Evolutionary conservation across 208 protist genomes (phyloP), one percentile per base, ranked within the genome.

Genomic region (Novymonas esmeraldas): DNA sequence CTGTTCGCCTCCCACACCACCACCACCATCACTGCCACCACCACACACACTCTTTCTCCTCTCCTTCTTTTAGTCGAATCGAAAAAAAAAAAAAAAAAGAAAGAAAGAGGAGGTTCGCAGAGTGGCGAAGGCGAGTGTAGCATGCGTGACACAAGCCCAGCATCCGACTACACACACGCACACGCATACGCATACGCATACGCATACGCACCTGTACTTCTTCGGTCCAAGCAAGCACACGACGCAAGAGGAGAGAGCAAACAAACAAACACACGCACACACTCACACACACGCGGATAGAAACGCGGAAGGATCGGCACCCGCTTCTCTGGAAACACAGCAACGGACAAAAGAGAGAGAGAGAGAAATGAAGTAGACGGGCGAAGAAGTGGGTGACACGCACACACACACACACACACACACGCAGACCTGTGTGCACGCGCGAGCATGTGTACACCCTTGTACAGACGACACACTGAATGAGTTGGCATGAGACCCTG

Each of bases 61-160:
- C 34, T 22, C 2, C 7, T 59, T 22, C 0, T 45, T 11, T 59
- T 59, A n/a, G 20, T 22, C 33, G 1, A 44, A n/a, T 59, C 31
- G 36, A 20, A 18, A 34, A 52, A 36, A 39, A 46, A 16, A 20
- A 58, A 71, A 29, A 63, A 16, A 39, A 22, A 59, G 18, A 60
- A 22, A 58, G 14, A 45, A 4, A 46, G 31, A 29, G 28, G 11
- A 13, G 18, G 22, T 39, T n/a, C 59, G n/a, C 26, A 69, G 56
- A 61, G 46, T 39, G 28, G 44, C 10, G 7, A 29, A 58, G n/a
- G 22, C 6, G 31, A 61, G n/a, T 34, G 56, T 42, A 26, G 24
- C n/a, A n/a, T n/a, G n/a, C n/a, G n/a, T n/a, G n/a, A n/a, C n/a
- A n/a, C n/a, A n/a, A n/a, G n/a, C n/a, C n/a, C n/a, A 59, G 36